Evolutionary conservation across 192 early-diverging fungal species (phyloP).

Genomic region (Umbelopsis sp.): DNA sequence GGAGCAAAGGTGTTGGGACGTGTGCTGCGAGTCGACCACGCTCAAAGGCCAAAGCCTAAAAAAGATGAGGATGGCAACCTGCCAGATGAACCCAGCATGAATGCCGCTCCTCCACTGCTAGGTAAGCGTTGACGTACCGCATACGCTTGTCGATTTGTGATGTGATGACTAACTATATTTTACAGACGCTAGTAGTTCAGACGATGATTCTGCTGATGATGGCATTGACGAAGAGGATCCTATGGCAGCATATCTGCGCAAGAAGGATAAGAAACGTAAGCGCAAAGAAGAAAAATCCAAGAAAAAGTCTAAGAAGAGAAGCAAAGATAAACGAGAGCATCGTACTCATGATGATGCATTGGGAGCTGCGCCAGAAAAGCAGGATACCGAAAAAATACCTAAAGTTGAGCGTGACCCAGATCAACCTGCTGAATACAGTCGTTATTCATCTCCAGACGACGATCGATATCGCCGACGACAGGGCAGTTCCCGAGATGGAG

Average conservation of each 20-base stretch:
- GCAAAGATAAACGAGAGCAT: slow-evolving; percentile 29
- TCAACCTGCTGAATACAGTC: background rate
- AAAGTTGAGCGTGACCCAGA: background rate
- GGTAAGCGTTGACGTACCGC: slow-evolving; percentile 11
- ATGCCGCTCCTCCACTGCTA: slow-evolving; percentile 53
- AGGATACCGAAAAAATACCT: background rate
- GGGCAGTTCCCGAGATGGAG: background rate
- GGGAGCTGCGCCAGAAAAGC: background rate
- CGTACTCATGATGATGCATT: background rate
- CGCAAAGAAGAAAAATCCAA: slow-evolving; percentile 39
- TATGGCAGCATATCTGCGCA: slow-evolving; percentile 71
- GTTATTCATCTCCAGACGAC: background rate
- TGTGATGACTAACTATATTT: background rate
- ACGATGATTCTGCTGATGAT: slow-evolving; percentile 13
- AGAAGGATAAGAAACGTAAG: slow-evolving; percentile 60
- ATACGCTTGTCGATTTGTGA: background rate
- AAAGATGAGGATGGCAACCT: slow-evolving; percentile 57
- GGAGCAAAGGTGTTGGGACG: slow-evolving; percentile 65
- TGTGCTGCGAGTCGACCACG: slow-evolving; percentile 77
- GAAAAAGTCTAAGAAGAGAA: slow-evolving; percentile 34
- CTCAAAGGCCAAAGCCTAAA: slow-evolving; percentile 65
- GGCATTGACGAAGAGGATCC: slow-evolving; percentile 47
- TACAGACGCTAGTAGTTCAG: slow-evolving; percentile 6
- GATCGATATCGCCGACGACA: background rate
- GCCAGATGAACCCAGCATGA: slow-evolving; percentile 50